These are phyloP conservation scores for Russula ochroleuca DNA, from an alignment of 768 basidiomycete species.

Conservation along the genomic window DNA sequence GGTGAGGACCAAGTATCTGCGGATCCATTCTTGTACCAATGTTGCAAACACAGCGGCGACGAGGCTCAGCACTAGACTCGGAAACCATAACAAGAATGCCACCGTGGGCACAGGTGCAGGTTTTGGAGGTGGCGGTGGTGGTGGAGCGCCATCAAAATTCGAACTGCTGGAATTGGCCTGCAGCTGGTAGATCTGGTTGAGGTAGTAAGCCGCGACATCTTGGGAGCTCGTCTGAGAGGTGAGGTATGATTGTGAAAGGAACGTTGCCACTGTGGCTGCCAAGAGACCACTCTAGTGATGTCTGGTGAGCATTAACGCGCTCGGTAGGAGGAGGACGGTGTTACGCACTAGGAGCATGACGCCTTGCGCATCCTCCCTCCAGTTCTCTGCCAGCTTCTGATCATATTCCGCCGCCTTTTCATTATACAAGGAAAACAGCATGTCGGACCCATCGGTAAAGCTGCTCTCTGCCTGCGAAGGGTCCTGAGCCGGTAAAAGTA, in stretches of 20 bases:
- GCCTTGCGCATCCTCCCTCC: constrained; percentile 11
- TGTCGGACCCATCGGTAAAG: constrained; percentile 2
- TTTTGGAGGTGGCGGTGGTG: neutral
- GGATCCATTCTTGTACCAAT: constrained; percentile 11
- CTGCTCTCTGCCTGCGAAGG: neutral
- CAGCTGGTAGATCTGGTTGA: constrained; percentile 6
- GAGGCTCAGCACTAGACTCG: constrained; percentile 9
- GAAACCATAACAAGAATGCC: neutral
- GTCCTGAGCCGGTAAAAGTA: neutral
- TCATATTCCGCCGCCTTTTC: constrained; percentile 3
- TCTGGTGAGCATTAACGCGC: neutral
- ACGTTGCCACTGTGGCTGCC: constrained; percentile 3
- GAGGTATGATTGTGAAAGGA: constrained; percentile 6
- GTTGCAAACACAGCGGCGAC: neutral
- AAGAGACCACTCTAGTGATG: constrained; percentile 7
- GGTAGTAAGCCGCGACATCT: constrained; percentile 8
- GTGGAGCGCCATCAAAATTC: neutral
- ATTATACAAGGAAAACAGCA: constrained; percentile 15
- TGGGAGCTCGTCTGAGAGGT: constrained; percentile 7
- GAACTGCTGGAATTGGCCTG: neutral
- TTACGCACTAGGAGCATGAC: constrained; percentile 8
- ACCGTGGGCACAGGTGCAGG: neutral
- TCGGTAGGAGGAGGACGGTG: neutral
- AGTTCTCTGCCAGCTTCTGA: constrained; percentile 9
- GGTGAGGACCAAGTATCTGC: neutral